A percentile compares a stretch with the other conserved stretches of the same genome.
These are phyloP conservation scores for Yarrowia yakushimensis DNA, from an alignment of 805 yeast species.

Conservation along the genomic window DNA sequence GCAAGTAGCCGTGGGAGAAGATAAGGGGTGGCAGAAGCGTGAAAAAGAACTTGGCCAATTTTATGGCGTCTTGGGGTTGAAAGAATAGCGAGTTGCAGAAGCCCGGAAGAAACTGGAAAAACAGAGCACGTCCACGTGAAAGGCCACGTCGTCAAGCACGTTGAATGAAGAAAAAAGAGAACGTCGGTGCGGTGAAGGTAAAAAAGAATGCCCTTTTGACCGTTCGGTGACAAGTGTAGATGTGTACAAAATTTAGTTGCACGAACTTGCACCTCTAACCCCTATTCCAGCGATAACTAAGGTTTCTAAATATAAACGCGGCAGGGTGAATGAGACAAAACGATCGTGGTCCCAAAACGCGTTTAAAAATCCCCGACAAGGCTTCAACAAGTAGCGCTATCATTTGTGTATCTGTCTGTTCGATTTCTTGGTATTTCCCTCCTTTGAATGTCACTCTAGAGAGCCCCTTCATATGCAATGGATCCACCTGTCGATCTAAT, in stretches of 20 bases:
- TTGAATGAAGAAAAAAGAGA: not conserved
- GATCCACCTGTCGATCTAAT: not conserved
- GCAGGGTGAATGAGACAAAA: constrained; percentile 23
- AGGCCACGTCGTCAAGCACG: not conserved
- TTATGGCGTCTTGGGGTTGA: not conserved
- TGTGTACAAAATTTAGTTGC: constrained; percentile 14
- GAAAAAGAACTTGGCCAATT: constrained; percentile 1
- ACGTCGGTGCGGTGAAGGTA: not conserved
- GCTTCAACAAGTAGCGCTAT: not conserved
- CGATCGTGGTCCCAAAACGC: not conserved
- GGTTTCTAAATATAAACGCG: constrained; percentile 23
- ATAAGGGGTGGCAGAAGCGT: not conserved
- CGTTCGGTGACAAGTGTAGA: not conserved
- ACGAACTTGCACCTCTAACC: constrained; percentile 14
- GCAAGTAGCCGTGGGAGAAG: not conserved
- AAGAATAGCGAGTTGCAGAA: constrained; percentile 2
- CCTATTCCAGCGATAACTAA: constrained; percentile 19
- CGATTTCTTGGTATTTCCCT: not conserved
- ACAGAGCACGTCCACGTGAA: not conserved
- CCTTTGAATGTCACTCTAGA: not conserved
- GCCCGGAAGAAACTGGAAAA: constrained; percentile 21
- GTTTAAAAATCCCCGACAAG: not conserved
- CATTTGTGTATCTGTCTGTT: not conserved
- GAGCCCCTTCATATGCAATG: not conserved
- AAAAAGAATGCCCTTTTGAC: constrained; percentile 5